A percentile compares a stretch with the other conserved stretches of the same genome.
Evolutionary conservation across 768 basidiomycete species (phyloP).

Genomic region (Harrya chromipes): DNA sequence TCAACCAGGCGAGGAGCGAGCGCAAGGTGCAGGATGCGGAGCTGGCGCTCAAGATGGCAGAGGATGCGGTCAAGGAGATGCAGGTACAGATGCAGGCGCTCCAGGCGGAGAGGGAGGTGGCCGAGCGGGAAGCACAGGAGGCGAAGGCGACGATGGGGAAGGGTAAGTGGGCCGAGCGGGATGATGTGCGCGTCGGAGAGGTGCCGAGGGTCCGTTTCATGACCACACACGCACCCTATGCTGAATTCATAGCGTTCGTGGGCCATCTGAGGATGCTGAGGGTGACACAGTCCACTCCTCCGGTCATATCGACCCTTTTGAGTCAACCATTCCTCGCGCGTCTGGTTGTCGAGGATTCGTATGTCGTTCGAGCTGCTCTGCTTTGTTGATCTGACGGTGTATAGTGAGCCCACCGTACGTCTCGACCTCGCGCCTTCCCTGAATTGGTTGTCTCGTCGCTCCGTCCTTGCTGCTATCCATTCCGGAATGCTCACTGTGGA

Average conservation of each 20-base stretch:
- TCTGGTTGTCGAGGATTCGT: constrained; percentile 82
- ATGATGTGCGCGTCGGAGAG: constrained; percentile 24
- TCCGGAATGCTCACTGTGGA: constrained; percentile 86
- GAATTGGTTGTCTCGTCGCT: constrained; percentile 89
- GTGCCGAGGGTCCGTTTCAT: constrained; percentile 45
- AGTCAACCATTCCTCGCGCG: constrained; percentile 76
- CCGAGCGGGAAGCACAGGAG: constrained; percentile 50
- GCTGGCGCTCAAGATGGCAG: constrained; percentile 73
- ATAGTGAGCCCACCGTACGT: constrained; percentile 83
- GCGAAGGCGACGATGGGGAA: constrained; percentile 57
- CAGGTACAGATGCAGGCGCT: constrained; percentile 81
- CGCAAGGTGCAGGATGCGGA: constrained; percentile 77
- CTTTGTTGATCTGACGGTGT: constrained; percentile 9
- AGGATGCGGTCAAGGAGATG: constrained; percentile 82
- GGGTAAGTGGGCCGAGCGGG: constrained; percentile 62
- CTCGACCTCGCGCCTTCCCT: constrained; percentile 92
- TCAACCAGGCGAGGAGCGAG: constrained; percentile 61
- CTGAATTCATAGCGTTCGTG: constrained; percentile 78
- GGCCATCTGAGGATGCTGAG: constrained; percentile 73
- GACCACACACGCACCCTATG: constrained; percentile 70
- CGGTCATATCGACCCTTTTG: constrained; percentile 71
- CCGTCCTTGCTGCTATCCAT: constrained; percentile 81
- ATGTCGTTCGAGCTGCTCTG: constrained; percentile 34
- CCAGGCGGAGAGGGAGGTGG: constrained; percentile 60
- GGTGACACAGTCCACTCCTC: constrained; percentile 52